Percentiles rank a stretch among this genome's conserved stretches.
Conservation (phyloP, 1,139 yeast genomes). For the Yamadazyma pseudoaaseri region DNA sequence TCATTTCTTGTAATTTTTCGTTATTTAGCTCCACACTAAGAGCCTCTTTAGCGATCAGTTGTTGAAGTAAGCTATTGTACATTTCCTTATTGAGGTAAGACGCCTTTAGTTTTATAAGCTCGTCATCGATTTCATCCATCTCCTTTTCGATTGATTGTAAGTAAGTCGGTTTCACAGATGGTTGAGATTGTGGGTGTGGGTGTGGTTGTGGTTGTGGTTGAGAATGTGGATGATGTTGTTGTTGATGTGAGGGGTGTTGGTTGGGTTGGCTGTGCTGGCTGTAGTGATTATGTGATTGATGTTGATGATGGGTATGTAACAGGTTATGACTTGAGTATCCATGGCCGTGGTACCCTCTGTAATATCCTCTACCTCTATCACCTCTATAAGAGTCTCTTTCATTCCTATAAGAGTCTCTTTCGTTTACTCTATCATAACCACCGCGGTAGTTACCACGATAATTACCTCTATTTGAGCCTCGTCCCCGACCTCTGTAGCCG, state of each 20-base stretch:
- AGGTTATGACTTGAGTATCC: slow-evolving; percentile 1
- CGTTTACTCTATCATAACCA: background rate
- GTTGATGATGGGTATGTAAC: slow-evolving; percentile 1
- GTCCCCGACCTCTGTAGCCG: slow-evolving; percentile 6
- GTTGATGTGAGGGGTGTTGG: slow-evolving; percentile 1
- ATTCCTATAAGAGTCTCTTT: slow-evolving; percentile 1
- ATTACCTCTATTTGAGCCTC: slow-evolving; percentile 2
- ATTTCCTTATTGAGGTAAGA: slow-evolving; percentile 24
- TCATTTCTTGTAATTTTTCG: slow-evolving; percentile 45
- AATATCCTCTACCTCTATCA: slow-evolving; percentile 1
- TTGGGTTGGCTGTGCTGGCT: background rate
- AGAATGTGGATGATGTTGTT: slow-evolving; percentile 1
- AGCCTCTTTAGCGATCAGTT: slow-evolving; percentile 32
- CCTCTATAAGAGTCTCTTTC: slow-evolving; percentile 3
- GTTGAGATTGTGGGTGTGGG: slow-evolving; percentile 1
- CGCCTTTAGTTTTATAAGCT: slow-evolving; percentile 26
- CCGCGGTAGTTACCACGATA: slow-evolving; percentile 7
- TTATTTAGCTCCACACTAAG: slow-evolving; percentile 36
- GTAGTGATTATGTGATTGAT: slow-evolving; percentile 1
- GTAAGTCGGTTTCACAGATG: background rate
- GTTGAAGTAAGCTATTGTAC: slow-evolving; percentile 24
- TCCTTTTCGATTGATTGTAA: slow-evolving; percentile 1
- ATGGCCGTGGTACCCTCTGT: slow-evolving; percentile 1
- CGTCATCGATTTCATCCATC: slow-evolving; percentile 12
- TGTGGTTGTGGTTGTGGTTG: slow-evolving; percentile 2